Conservation (phyloP, 1,139 yeast genomes). For the Ashbya aceris region DNA sequence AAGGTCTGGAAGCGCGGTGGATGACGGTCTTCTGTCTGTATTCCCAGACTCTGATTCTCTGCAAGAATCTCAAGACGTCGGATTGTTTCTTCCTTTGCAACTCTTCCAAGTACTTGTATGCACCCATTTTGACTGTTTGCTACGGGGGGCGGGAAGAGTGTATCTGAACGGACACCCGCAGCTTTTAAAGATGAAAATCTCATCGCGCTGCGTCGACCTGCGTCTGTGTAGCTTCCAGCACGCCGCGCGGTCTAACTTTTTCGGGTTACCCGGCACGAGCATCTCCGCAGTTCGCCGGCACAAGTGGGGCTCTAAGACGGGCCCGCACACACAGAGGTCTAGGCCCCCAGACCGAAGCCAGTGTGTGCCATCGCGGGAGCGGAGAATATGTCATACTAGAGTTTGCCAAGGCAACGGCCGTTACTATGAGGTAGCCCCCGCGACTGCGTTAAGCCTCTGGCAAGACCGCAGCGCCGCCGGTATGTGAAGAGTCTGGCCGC, state of each 20-base stretch:
- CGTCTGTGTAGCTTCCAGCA: slow-evolving; percentile 1
- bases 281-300: not conserved
- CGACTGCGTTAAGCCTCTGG: too few relatives aligned
- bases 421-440: too few relatives aligned
- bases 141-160: not conserved
- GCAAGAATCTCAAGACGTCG: slow-evolving; percentile 96
- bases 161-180: not conserved
- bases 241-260: not conserved
- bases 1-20: slow-evolving; percentile 98
- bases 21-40: slow-evolving; percentile 98
- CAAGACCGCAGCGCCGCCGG: too few relatives aligned
- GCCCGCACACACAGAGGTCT: too few relatives aligned
- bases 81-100: slow-evolving; percentile 99
- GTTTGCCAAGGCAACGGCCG: too few relatives aligned
- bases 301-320: too few relatives aligned
- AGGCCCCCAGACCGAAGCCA: too few relatives aligned
- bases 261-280: not conserved
- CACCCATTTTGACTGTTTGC: slow-evolving; percentile 66
- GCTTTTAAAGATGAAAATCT: not conserved
- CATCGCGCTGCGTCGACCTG: not conserved
- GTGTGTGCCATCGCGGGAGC: too few relatives aligned
- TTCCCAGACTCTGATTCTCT: slow-evolving; percentile 99
- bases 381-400: too few relatives aligned
- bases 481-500: too few relatives aligned
- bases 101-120: slow-evolving; percentile 99